phyloP scores from a whole-genome alignment of 129 eudicot genomes.

The Ambrosia trifida region DNA sequence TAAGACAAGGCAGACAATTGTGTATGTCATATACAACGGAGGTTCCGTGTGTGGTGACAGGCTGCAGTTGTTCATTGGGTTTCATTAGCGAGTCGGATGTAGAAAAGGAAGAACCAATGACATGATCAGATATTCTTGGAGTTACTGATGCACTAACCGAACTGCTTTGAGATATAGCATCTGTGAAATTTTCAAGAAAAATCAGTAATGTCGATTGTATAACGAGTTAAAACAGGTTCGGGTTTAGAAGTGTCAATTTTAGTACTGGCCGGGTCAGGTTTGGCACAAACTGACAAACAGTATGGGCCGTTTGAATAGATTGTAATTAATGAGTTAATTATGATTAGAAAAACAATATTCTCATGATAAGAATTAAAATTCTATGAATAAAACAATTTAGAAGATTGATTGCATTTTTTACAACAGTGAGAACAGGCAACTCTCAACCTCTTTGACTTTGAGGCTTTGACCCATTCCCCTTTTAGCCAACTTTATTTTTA shows the following conservation, averaged over 20 bases:
- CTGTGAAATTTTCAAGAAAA: conserved; percentile 42
- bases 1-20: conserved; percentile 76
- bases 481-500: not conserved
- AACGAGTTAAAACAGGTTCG: not conserved
- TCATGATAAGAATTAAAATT: not conserved
- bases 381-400: not conserved
- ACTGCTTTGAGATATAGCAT: conserved; percentile 58
- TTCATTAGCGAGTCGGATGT: conserved; percentile 39
- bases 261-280: not conserved
- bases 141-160: conserved; percentile 65
- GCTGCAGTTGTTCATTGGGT: conserved; percentile 8
- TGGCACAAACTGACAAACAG: not conserved
- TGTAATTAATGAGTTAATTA: not conserved
- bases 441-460: not conserved
- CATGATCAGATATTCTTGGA: conserved; percentile 59
- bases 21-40: conserved; percentile 47
- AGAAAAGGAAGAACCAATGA: conserved; percentile 30
- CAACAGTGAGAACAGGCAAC: not conserved
- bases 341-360: not conserved
- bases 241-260: not conserved
- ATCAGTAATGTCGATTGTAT: conserved; percentile 10
- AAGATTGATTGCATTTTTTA: not conserved
- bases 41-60: conserved; percentile 31
- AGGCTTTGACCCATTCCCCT: not conserved
- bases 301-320: not conserved